Evolutionary conservation across 164 flowering plant genomes (phyloP).

Genomic region (Liquidambar formosana): DNA sequence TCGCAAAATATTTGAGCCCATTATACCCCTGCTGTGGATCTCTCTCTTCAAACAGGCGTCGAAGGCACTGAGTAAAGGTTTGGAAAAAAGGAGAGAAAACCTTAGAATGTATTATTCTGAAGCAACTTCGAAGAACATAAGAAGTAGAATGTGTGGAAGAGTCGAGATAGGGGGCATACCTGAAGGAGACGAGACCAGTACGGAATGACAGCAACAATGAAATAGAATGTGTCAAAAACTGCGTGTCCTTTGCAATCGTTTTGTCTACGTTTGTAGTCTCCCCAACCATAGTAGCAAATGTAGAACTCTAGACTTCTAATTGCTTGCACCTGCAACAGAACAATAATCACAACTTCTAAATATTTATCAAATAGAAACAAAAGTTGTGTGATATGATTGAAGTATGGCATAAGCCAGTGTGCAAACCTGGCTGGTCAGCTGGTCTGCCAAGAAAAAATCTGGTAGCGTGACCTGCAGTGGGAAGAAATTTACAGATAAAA

Average conservation of each 20-base stretch:
- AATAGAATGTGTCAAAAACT: slow-evolving; percentile 34
- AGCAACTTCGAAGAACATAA: too few relatives aligned
- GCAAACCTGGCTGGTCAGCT: slow-evolving; percentile 69
- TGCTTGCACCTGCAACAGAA: slow-evolving; percentile 44
- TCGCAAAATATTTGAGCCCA: slow-evolving; percentile 44
- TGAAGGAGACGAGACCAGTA: slow-evolving; percentile 44
- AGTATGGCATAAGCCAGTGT: background rate
- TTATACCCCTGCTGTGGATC: slow-evolving; percentile 43
- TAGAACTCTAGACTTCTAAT: slow-evolving; percentile 45
- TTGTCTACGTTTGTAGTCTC: slow-evolving; percentile 39
- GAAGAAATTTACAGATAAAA: background rate
- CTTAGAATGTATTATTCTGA: too few relatives aligned
- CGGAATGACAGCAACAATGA: slow-evolving; percentile 44
- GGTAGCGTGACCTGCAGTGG: slow-evolving; percentile 51
- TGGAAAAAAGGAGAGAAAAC: background rate
- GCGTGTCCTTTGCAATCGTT: slow-evolving; percentile 28
- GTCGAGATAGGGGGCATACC: slow-evolving; percentile 25
- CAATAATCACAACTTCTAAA: too few relatives aligned
- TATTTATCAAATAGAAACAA: too few relatives aligned
- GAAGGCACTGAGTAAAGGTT: slow-evolving; percentile 41
- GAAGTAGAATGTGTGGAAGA: too few relatives aligned
- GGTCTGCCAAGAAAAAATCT: slow-evolving; percentile 71
- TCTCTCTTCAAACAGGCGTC: slow-evolving; percentile 46
- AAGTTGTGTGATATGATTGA: too few relatives aligned
- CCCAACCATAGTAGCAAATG: slow-evolving; percentile 55